Base-by-base conservation (phyloP, 2,329 filamentous ascomycete genomes). In the Alternaria angustiovoidea region DNA sequence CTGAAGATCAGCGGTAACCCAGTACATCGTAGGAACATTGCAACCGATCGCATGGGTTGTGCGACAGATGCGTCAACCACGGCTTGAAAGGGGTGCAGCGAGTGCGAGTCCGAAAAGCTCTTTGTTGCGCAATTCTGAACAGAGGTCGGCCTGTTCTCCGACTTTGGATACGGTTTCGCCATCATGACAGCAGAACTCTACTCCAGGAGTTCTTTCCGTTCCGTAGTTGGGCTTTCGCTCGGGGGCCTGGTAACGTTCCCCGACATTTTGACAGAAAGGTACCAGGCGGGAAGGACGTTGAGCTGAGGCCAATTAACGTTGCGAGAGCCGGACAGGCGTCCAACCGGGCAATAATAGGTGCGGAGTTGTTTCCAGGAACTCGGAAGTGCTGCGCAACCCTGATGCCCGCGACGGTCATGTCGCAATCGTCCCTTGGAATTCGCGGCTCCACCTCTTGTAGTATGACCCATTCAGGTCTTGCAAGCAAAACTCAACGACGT, bases 231-330 rank as follows among this genome's bases (percentile, higher is more conserved):
- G 14, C 11, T 16, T 38, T 41, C 24, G 49, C 12, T 38, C 12
- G 16, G 49, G 41, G 34, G 36, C 22, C 9, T 51, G n/a, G 49
- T 14, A 26, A 26, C 34, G 34, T 51, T 41, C 49, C 32, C 24
- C 36, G 22, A 9, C 48, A 36, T 24, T 51, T 39, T 56, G 26
- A 16, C 41, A 51, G 11, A 42, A 36, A 51, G 44, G 28, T 52
- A 52, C 47, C 54, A 52, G 16, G 12, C 47, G 54, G 54, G 38
- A 51, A 51, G 44, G 26, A 39, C 38, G 47, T 52, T 57, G 48
- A 44, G 39, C 48, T 30, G 30, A 24, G 46, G 18, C 36, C 39
- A 57, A 22, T 8, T 20, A 22, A 18, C 47, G 16, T 44, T 9
- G 18, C 14, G 28, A 26, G 34, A n/a, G 36, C 38, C 54, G 32